A percentile compares a stretch with the other conserved stretches of the same genome.
These are phyloP conservation scores for Spathaspora sp. DNA, from an alignment of 1,139 yeast genomes.

Conservation along the genomic window DNA sequence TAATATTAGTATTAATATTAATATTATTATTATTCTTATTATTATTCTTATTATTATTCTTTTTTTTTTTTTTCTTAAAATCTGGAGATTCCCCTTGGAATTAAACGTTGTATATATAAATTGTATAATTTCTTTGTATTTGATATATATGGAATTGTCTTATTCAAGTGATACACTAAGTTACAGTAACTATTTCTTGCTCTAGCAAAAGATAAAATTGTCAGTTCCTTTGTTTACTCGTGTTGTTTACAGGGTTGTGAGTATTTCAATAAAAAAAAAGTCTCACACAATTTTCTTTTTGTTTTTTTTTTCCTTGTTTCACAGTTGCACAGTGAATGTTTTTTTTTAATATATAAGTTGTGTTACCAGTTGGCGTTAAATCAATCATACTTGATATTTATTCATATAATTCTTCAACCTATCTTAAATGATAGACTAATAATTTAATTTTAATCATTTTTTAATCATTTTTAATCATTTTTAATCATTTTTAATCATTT, in stretches of 20 bases:
- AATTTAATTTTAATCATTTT: background rate
- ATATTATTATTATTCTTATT: too few species aligned
- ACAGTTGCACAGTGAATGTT: background rate
- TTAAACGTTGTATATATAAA: too few species aligned
- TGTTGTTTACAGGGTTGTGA: background rate
- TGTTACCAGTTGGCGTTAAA: background rate
- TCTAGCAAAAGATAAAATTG: too few species aligned
- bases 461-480: background rate
- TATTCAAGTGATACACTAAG: too few species aligned
- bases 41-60: too few species aligned
- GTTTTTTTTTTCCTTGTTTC: constrained; percentile 1
- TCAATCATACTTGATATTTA: background rate
- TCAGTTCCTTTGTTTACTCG: too few species aligned
- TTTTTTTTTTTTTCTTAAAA: background rate
- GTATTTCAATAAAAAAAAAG: background rate
- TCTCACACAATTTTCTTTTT: background rate
- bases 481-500: background rate
- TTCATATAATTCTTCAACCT: background rate
- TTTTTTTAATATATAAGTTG: background rate
- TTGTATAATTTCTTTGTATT: too few species aligned
- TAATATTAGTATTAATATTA: too few species aligned
- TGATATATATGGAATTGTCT: too few species aligned
- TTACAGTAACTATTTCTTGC: too few species aligned
- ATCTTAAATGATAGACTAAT: background rate
- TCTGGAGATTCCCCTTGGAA: background rate